Base-by-base conservation (phyloP, 2,329 filamentous ascomycete species). In the Pestalotiopsis sp. region DNA sequence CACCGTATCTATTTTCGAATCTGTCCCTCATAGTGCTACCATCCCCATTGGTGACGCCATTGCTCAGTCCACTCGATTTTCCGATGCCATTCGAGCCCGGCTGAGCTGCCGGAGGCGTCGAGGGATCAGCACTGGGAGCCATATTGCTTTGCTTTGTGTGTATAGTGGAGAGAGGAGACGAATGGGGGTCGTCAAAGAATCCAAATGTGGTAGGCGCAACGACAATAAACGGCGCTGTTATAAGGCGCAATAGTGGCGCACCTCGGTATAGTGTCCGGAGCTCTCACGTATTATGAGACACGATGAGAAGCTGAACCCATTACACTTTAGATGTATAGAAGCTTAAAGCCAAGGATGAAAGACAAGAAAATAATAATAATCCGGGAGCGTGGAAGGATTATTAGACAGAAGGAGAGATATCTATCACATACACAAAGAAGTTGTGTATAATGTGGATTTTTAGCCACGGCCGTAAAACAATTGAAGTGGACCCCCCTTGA, bases 41-140 rank as follows among this genome's bases (percentile, higher is more conserved):
- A 13, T 38, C 49, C 3, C 63, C 65, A 14, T 66, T 66, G n/a
- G 52, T 45, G 25, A 65, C 23, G 17, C 40, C 62, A 52, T 60
- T 66, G 31, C 45, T 52, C 14, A 52, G 6, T 52, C 45, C 45
- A 20, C 17, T 52, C 27, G 57, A 36, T 3, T 69, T 59, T 31
- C 56, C 56, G 25, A 61, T 36, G 31, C 68, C 63, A 25, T 38
- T 64, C n/a, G 57, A 25, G n/a, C 9, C 23, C 38, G 65, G 36
- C 17, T n/a, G n/a, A 20, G 31, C 9, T 9, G 31, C 27, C 38
- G 56, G 27, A 36, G 65, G 17, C 12, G 23, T 14, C 23, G 64
- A n/a, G 23, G 49, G 23, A 4, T 45, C 52, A 27, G 65, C 52
- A 60, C 65, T 66, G 36, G 65, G 65, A 23, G 65, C 65, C 65